Base-by-base conservation (phyloP, 2,329 filamentous ascomycete species). In the Sclerotinia glacialis region DNA sequence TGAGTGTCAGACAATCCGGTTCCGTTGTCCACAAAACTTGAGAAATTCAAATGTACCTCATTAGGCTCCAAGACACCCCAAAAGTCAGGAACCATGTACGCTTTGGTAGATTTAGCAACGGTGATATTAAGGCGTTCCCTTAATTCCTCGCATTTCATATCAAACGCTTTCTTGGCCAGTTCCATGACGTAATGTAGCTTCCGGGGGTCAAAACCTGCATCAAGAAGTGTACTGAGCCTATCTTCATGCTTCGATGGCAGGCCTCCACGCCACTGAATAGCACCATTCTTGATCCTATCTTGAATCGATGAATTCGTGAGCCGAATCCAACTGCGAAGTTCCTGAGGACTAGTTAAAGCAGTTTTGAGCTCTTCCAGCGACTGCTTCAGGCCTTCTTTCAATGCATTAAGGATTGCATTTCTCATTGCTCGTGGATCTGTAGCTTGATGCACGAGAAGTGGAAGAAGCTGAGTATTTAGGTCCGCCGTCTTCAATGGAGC, bases 61-160 rank as follows among this genome's bases (percentile, higher is more conserved):
- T 84, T 85, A 49, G 89, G 87, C 60, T 83, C 77, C 0, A 94
- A 75, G 0, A 85, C 78, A 0, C 82, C 83, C 0, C 78, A 78
- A 31, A 90, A 91, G 74, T 94, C 91, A 0, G 88, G 83, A 0
- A 91, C 82, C 78, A 92, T 92, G 67, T 83, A 85, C 0, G 87
- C 78, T 55, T 85, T 86, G 0, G 88, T 85, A 0, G 89, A 90
- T 9, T 82, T 80, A 0, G 83, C 82, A 0, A 92, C 78, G 0
- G 79, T 82, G 59, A 92, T 83, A 58, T 86, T 87, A 64, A 90
- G 78, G 66, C 83, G 85, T 1, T 80, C 75, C 68, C 85, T 84
- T 75, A 80, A 0, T 4, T 72, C 68, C 1, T 73, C 67, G 28
- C 73, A 72, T 61, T 71, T 71, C 1, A 53, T 67, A 11, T 64